phyloP scores from a whole-genome alignment of 116 monocot species.

The Phalaenopsis hybrid region DNA sequence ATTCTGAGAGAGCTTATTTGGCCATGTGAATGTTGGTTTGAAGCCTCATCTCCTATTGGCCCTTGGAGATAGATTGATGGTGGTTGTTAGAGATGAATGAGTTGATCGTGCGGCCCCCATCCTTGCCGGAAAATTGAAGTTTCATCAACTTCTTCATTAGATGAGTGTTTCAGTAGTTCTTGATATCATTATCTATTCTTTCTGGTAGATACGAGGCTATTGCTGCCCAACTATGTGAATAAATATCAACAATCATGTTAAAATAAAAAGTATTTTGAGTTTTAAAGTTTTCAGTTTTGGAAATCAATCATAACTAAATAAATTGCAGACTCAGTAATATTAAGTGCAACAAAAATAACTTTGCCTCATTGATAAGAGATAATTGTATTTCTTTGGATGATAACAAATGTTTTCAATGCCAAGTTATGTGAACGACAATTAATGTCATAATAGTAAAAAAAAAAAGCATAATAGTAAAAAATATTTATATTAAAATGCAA shows the following conservation, averaged over 20 bases:
- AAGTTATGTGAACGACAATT: too few relatives aligned
- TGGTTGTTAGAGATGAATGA: neutral
- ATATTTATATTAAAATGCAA: neutral
- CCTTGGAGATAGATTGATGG: slow-evolving; percentile 33
- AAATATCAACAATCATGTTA: neutral
- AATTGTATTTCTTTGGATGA: neutral
- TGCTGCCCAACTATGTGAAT: slow-evolving; percentile 70
- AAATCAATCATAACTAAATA: neutral
- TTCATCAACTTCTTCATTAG: slow-evolving; percentile 66
- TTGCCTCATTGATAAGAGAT: neutral
- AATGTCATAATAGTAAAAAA: neutral
- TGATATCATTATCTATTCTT: slow-evolving; percentile 87
- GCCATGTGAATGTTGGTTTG: slow-evolving; percentile 77
- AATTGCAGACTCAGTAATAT: neutral
- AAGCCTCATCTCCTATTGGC: slow-evolving; percentile 86
- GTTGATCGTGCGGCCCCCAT: neutral
- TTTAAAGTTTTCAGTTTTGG: too few relatives aligned
- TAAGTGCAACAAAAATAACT: neutral
- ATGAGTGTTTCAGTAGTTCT: slow-evolving; percentile 96
- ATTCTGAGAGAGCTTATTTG: slow-evolving; percentile 61
- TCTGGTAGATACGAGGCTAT: slow-evolving; percentile 83
- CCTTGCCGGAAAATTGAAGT: slow-evolving; percentile 1
- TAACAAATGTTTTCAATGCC: neutral
- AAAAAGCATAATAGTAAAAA: neutral
- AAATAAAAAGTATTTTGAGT: too few relatives aligned